Evolutionary conservation across 2,329 filamentous ascomycete species (phyloP).

Genomic region (Clathrospora elynae): DNA sequence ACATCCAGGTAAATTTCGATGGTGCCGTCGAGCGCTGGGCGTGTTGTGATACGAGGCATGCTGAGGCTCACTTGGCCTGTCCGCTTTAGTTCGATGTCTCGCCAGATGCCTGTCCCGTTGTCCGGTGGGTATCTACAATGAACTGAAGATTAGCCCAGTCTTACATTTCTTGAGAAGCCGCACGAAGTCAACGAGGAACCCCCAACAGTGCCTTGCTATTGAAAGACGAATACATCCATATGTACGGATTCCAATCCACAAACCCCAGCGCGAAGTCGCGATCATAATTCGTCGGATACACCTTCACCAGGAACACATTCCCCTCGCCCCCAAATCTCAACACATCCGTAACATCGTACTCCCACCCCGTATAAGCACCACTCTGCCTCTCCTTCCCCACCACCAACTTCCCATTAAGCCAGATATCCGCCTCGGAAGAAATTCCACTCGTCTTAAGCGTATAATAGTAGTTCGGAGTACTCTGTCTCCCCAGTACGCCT

Average conservation of each 20-base stretch:
- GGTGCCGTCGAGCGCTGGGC: constrained; percentile 19
- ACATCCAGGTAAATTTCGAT: constrained; percentile 31
- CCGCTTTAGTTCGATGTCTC: constrained; percentile 61
- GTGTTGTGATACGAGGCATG: constrained; percentile 36
- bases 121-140: constrained; percentile 59
- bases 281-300: constrained; percentile 64
- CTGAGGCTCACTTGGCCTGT: constrained; percentile 55
- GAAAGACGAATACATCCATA: background rate
- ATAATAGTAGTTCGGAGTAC: constrained; percentile 50
- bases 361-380: constrained; percentile 62
- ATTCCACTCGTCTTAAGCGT: constrained; percentile 64
- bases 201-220: background rate
- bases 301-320: constrained; percentile 61
- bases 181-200: too few relatives aligned
- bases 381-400: constrained; percentile 57
- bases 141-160: too few relatives aligned
- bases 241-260: constrained; percentile 64
- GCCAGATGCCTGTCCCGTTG: constrained; percentile 68
- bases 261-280: constrained; percentile 65
- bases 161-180: too few relatives aligned
- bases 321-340: constrained; percentile 51
- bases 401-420: constrained; percentile 61
- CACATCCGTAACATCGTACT: constrained; percentile 59
- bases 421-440: constrained; percentile 64
- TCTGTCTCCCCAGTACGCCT: constrained; percentile 47